Evolutionary conservation across 331 rosid species (phyloP).

Genomic region (Dryas integrifolia): DNA sequence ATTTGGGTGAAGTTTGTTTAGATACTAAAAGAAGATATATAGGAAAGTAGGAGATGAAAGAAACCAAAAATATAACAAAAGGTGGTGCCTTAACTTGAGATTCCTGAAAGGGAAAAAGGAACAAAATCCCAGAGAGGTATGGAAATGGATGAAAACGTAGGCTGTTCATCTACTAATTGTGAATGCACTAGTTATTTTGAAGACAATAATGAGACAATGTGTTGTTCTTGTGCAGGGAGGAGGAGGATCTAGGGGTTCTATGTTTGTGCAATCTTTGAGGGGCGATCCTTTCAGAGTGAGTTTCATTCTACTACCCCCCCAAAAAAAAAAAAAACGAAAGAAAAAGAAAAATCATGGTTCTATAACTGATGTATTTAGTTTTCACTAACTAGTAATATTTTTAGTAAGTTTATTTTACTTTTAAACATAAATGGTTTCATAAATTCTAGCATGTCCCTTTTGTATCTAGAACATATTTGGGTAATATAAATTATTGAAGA

Average conservation of each 20-base stretch:
- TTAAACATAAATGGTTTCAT: neutral
- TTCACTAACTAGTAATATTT: too few species aligned
- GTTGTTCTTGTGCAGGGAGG: constrained; percentile 57
- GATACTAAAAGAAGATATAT: neutral
- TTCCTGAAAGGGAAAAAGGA: neutral
- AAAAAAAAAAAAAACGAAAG: too few species aligned
- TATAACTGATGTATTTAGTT: too few species aligned
- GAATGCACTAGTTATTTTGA: constrained; percentile 13
- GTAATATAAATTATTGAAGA: neutral
- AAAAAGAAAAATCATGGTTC: neutral
- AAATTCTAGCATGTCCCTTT: neutral
- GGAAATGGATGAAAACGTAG: neutral
- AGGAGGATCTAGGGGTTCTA: constrained; percentile 55
- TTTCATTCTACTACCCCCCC: constrained; percentile 25
- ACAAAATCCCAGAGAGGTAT: too few species aligned
- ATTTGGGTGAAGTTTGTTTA: neutral
- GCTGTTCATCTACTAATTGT: neutral
- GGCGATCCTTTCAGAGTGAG: constrained; percentile 84
- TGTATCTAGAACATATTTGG: neutral
- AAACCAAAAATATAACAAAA: neutral
- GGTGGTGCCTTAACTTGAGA: neutral
- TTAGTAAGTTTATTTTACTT: neutral
- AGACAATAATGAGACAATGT: neutral
- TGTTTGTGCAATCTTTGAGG: constrained; percentile 88
- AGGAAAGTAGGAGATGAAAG: neutral